Evolutionary conservation across 495 filamentous ascomycete species (phyloP), one percentile per base, ranked within the genome.

Genomic region (Aspergillus leporis): DNA sequence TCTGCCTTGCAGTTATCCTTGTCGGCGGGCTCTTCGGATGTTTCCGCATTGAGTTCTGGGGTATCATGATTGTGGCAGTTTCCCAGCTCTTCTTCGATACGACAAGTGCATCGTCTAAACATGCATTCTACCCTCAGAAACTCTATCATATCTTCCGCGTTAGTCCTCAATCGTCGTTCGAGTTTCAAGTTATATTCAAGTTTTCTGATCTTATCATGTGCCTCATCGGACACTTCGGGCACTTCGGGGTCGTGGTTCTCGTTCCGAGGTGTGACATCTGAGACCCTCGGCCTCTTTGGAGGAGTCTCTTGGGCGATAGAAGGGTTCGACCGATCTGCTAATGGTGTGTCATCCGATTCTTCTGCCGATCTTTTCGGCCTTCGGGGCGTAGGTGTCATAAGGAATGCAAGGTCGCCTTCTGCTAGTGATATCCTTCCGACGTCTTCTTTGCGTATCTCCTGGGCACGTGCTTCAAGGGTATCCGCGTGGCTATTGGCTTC

Each of bases 81-180:
- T n/a, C 78, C 79, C 16, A 78, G 66, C 32, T 67, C 62, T 59
- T 87, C 83, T 4, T 81, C 80, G 50, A 84, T 56, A 40, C 84
- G 77, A 67, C 87, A 90, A 1, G 85, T 72, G 74, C 90, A 94
- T 68, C 83, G 83, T 56, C 83, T 81, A 56, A 93, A 85, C 48
- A 85, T 81, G 70, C 92, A 95, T 68, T 96, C 90, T 59, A 89
- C 81, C 62, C 89, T 84, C 77, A 96, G 75, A 68, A 92, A 96
- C n/a, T 92, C 82, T 25, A 93, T 75, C 63, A 87, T 84, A 14
- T 90, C 87, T 56, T 92, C 81, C 0, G 90, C 88, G 16, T 87
- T 79, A 32, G 82, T 74, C 47, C 90, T 83, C 45, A 85, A 75
- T 53, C 82, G 83, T 66, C 79, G 85, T 74, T 94, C 90, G 67